Percentiles rank a stretch among this genome's conserved stretches.
These are phyloP conservation scores for Isabelozyma pseudorhagii DNA, from an alignment of 805 yeast genomes.

Conservation along the genomic window DNA sequence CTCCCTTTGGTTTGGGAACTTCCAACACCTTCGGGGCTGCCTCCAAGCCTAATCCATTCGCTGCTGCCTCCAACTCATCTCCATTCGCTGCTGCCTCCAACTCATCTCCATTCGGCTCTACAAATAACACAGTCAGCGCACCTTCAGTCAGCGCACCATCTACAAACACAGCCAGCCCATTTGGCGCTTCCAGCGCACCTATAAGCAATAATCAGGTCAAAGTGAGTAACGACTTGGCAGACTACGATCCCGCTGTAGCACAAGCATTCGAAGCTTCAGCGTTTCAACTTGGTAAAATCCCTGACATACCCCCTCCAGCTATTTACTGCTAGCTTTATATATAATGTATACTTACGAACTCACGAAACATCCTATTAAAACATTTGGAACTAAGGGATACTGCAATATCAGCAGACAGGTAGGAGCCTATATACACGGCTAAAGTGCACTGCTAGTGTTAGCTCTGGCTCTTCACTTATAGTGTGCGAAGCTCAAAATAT, in stretches of 20 bases:
- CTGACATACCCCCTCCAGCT: slow-evolving; percentile 69
- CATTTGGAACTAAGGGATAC: too few species aligned
- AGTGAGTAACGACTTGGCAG: slow-evolving; percentile 16
- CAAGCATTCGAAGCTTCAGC: slow-evolving; percentile 44
- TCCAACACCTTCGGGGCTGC: slow-evolving; percentile 14
- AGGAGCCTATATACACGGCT: too few species aligned
- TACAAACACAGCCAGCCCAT: slow-evolving; percentile 1
- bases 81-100: slow-evolving; percentile 8
- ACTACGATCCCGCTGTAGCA: slow-evolving; percentile 41
- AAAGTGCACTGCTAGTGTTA: too few species aligned
- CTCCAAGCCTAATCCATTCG: slow-evolving; percentile 5
- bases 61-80: too few species aligned
- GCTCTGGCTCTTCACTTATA: not conserved
- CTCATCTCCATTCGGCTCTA: slow-evolving; percentile 8
- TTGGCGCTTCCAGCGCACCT: not conserved
- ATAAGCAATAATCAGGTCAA: too few species aligned
- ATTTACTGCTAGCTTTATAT: not conserved
- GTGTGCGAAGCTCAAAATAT: not conserved
- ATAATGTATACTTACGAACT: not conserved
- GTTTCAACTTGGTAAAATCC: slow-evolving; percentile 63
- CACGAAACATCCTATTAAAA: too few species aligned
- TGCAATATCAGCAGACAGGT: too few species aligned
- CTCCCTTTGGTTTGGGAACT: slow-evolving; percentile 4
- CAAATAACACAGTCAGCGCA: slow-evolving; percentile 1
- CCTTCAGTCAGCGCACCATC: slow-evolving; percentile 35